A percentile compares a stretch with the other conserved stretches of the same genome.
These are phyloP conservation scores for Cadophora sp. DNA, from an alignment of 2,329 filamentous ascomycete genomes.

Conservation along the genomic window DNA sequence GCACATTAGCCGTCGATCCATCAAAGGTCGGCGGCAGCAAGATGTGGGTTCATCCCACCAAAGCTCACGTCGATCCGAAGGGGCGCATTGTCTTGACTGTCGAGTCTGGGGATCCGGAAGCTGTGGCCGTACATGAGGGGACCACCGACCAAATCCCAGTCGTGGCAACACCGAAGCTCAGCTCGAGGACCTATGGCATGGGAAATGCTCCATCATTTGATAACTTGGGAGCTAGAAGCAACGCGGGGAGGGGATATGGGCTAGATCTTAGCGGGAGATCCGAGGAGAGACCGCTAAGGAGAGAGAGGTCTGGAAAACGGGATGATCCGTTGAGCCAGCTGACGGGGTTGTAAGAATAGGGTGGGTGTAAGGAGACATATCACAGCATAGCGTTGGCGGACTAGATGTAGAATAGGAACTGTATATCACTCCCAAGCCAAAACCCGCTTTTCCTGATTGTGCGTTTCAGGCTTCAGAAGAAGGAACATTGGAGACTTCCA, in stretches of 20 bases:
- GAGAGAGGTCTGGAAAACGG: neutral
- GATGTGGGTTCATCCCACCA: constrained; percentile 38
- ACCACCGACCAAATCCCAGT: constrained; percentile 21
- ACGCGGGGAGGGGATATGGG: constrained; percentile 10
- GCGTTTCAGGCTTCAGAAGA: too few species aligned
- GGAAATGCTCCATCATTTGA: neutral
- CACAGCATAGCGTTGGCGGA: constrained; percentile 17
- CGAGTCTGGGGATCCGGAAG: constrained; percentile 34
- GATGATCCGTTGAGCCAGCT: constrained; percentile 3
- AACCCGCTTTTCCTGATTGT: too few species aligned
- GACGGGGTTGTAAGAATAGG: neutral
- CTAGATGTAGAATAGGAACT: constrained; percentile 17
- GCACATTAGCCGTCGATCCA: constrained; percentile 38
- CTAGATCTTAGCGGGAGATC: neutral
- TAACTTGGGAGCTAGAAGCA: neutral
- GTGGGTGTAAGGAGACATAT: constrained; percentile 3
- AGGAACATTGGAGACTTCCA: too few species aligned
- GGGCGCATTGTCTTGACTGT: constrained; percentile 40
- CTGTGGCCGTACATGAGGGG: constrained; percentile 40
- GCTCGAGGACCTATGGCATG: neutral
- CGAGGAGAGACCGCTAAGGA: neutral
- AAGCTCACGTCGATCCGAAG: constrained; percentile 41
- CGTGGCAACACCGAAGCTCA: neutral
- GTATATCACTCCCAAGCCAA: neutral
- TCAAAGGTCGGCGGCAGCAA: constrained; percentile 43